Evolutionary conservation across 1,284 basidiomycete species (phyloP).

Genomic region (Termitomyces sp.): DNA sequence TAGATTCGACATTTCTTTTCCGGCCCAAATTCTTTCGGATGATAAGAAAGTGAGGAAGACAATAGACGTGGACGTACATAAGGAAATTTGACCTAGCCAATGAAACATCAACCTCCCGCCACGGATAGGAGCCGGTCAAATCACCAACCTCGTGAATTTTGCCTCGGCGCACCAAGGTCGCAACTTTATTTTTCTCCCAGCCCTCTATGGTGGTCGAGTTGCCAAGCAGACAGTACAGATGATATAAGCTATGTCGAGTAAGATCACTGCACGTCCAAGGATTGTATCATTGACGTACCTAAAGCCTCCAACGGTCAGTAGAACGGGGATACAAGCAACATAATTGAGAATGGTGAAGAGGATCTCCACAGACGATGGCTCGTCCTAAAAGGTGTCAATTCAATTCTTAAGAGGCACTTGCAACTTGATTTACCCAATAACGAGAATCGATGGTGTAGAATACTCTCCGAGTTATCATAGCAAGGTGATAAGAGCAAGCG

Average conservation of each 20-base stretch:
- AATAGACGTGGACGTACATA: constrained; percentile 55
- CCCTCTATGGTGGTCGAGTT: constrained; percentile 97
- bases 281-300: constrained; percentile 42
- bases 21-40: constrained; percentile 67
- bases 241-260: constrained; percentile 61
- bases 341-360: constrained; percentile 88
- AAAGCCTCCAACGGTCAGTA: constrained; percentile 82
- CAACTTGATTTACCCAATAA: constrained; percentile 47
- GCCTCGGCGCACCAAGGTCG: constrained; percentile 79
- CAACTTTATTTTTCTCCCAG: constrained; percentile 96
- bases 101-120: not conserved
- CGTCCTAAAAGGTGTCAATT: constrained; percentile 44
- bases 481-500: constrained; percentile 79
- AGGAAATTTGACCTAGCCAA: constrained; percentile 77
- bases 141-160: constrained; percentile 73
- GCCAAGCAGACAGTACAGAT: constrained; percentile 73
- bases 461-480: constrained; percentile 71
- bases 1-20: constrained; percentile 66
- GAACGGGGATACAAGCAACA: constrained; percentile 78
- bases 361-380: constrained; percentile 67
- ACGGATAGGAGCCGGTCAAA: not conserved
- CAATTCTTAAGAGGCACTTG: not conserved
- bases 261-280: not conserved
- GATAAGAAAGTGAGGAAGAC: constrained; percentile 4
- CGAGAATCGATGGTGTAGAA: constrained; percentile 39